Evolutionary conservation across 2,329 filamentous ascomycete species (phyloP), one percentile per base, ranked within the genome.

Genomic region (Blastomyces silverae): DNA sequence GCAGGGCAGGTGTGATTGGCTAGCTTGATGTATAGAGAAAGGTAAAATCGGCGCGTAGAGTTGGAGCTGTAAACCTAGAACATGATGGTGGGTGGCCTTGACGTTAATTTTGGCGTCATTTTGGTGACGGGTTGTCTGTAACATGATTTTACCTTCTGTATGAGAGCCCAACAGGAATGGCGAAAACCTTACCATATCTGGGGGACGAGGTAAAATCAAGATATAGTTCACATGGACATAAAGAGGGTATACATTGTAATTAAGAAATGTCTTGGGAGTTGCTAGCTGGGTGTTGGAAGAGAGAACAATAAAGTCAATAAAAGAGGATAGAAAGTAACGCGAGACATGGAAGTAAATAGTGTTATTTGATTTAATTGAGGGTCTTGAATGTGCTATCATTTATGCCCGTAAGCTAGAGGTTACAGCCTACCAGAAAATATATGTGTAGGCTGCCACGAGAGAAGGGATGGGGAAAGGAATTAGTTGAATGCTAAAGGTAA

Each of bases 351-450:
- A n/a, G 42, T 37, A 28, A 48, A 61, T 22, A 61, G 46, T 48
- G 25, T 61, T 31, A 34, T 48, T 46, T 42, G 34, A 61, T 61
- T 61, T 61, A 20, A 61, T 50, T 61, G 42, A 61, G 22, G n/a
- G 39, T 20, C 28, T 25, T 61, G 58, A 50, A 50, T 61, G 25
- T 61, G 31, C 42, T 61, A 61, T 61, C 58, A 61, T 61, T 48
- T 61, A 61, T 28, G 42, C 28, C 31, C 44, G n/a, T 61, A 37
- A 31, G 42, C 34, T 58, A 28, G 37, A 34, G 17, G 39, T 25
- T 50, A 50, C 42, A 61, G 58, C 58, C 58, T 60, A 60, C n/a
- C 22, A 22, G 46, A 59, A 28, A 39, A 39, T 37, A 59, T 34
- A 59, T 37, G 20, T 60, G 20, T 60, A 48, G 57, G 25, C 39